Conservation (phyloP, 345 rosid genomes). For the Firmiana major region DNA sequence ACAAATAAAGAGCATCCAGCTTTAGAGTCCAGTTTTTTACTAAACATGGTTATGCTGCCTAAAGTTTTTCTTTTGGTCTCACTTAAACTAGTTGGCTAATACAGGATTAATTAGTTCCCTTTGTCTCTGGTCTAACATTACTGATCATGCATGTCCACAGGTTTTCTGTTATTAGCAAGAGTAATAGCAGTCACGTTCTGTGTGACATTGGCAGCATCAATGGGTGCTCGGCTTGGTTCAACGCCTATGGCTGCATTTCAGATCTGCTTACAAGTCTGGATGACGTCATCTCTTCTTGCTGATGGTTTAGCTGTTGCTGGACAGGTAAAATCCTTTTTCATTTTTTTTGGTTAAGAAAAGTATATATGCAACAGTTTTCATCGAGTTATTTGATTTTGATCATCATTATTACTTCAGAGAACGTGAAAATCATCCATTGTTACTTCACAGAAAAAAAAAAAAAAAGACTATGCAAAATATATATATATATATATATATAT, state of each 20-base stretch:
- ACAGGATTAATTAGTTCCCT: too few relatives aligned
- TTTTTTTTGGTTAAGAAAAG: not conserved
- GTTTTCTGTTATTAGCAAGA: slow-evolving; percentile 58
- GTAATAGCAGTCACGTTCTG: slow-evolving; percentile 86
- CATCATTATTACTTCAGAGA: not conserved
- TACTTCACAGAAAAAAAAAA: too few relatives aligned
- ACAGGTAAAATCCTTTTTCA: slow-evolving; percentile 43
- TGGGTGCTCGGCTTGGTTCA: slow-evolving; percentile 83
- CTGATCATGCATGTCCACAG: slow-evolving; percentile 25
- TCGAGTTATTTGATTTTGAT: too few relatives aligned
- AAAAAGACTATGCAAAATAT: too few relatives aligned
- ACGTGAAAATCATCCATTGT: not conserved
- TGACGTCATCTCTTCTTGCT: slow-evolving; percentile 94
- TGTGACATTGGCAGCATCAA: slow-evolving; percentile 86
- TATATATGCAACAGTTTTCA: not conserved
- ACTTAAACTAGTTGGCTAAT: too few relatives aligned
- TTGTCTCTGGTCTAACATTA: not conserved
- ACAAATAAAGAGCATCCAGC: not conserved
- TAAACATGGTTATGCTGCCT: not conserved
- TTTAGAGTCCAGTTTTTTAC: not conserved
- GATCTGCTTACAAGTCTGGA: slow-evolving; percentile 89
- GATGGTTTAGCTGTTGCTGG: slow-evolving; percentile 98
- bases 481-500: too few relatives aligned
- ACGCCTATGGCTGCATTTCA: slow-evolving; percentile 93
- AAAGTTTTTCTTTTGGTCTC: too few relatives aligned